Percentiles rank a stretch among this genome's conserved stretches.
Conservation (phyloP, 148 eudicot species). For the Amaranthus hypochondriacus region DNA sequence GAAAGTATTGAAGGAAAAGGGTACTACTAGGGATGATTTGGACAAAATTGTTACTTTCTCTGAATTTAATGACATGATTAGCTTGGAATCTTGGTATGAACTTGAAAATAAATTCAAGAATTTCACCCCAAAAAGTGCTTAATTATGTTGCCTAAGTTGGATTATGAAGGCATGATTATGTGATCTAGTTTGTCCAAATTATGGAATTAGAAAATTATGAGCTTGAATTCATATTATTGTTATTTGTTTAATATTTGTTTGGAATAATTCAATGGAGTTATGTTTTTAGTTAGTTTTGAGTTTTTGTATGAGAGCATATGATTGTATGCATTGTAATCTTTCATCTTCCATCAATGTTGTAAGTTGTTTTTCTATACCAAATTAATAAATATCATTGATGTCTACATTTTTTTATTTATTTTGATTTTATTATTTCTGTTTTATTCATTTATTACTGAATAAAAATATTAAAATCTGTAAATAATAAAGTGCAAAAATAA, state of each 20-base stretch:
- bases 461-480: too few species aligned
- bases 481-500: too few species aligned
- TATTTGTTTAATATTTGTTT: constrained; percentile 8
- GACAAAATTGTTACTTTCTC: constrained; percentile 25
- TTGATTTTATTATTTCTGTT: too few species aligned
- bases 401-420: background rate
- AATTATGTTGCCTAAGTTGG: background rate
- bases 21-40: constrained; percentile 27
- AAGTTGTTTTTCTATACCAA: background rate
- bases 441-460: too few species aligned
- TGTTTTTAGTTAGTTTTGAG: background rate
- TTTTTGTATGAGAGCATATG: background rate
- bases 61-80: constrained; percentile 22
- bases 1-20: constrained; percentile 25
- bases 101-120: constrained; percentile 20
- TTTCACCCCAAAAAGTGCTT: constrained; percentile 10
- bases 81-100: constrained; percentile 32
- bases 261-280: background rate
- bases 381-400: background rate
- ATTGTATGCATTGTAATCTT: background rate
- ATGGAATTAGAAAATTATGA: background rate
- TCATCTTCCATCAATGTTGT: too few species aligned
- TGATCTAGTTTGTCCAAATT: background rate
- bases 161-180: background rate
- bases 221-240: background rate